Evolutionary conservation across 2,329 filamentous ascomycete genomes (phyloP).

Genomic region (Fusarium sp.): DNA sequence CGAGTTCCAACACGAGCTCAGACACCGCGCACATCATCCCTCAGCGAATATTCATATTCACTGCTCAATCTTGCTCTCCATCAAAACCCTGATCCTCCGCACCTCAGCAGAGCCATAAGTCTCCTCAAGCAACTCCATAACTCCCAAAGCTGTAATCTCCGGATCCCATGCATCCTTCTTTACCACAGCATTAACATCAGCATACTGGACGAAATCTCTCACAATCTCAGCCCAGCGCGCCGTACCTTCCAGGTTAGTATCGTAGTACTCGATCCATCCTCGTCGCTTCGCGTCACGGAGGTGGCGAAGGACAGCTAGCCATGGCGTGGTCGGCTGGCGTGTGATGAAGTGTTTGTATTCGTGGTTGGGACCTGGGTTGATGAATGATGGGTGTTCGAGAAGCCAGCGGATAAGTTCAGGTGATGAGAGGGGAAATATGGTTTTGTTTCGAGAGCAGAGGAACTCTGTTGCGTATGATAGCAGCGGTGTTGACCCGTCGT

Average conservation of each 20-base stretch:
- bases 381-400: neutral
- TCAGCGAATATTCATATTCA: too few species aligned
- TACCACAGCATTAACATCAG: conserved; percentile 3
- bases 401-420: conserved; percentile 5
- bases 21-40: too few species aligned
- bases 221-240: conserved; percentile 11
- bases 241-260: conserved; percentile 11
- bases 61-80: neutral
- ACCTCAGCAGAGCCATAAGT: conserved; percentile 10
- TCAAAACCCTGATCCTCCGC: neutral
- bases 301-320: conserved; percentile 14
- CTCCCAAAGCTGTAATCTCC: conserved; percentile 7
- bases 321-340: neutral
- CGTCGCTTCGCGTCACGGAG: conserved; percentile 18
- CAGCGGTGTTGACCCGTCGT: neutral
- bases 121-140: conserved; percentile 12
- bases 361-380: conserved; percentile 11
- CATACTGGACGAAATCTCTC: neutral
- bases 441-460: conserved; percentile 21
- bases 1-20: too few species aligned
- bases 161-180: conserved; percentile 18
- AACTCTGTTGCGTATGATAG: conserved; percentile 22
- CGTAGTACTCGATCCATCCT: conserved; percentile 20
- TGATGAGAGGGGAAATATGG: conserved; percentile 16
- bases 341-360: conserved; percentile 23